A percentile compares a stretch with the other conserved stretches of the same genome.
phyloP scores from a whole-genome alignment of 371 early-diverging fungal species.

The Nematocida homosporus region DNA sequence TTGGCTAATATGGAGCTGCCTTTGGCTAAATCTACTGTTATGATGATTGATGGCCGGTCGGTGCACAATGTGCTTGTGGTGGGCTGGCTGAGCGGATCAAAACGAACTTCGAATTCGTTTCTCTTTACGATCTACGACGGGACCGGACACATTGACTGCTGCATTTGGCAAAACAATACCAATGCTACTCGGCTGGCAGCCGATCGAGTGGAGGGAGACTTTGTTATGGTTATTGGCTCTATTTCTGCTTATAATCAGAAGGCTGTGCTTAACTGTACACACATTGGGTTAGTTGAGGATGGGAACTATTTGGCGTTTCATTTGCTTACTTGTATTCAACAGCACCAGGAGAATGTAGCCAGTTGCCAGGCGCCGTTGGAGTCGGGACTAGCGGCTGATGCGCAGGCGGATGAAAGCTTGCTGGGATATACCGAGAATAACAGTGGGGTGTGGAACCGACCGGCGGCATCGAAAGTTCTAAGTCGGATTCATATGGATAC shows the following conservation, averaged over 20 bases:
- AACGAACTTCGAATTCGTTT: background rate
- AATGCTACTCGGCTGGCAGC: background rate
- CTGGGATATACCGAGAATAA: no score
- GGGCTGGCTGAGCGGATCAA: background rate
- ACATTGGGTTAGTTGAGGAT: background rate
- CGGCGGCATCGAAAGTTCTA: no score
- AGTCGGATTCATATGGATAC: background rate
- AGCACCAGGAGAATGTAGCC: background rate
- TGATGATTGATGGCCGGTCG: background rate
- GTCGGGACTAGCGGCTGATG: background rate
- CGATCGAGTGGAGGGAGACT: background rate
- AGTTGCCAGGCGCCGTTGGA: background rate
- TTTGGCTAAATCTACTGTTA: background rate
- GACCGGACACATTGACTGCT: conserved; percentile 18
- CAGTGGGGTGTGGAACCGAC: no score
- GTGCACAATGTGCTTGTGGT: background rate
- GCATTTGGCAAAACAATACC: background rate
- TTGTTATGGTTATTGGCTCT: conserved; percentile 9
- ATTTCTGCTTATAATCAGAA: background rate
- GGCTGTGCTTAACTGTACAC: background rate
- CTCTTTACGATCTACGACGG: conserved; percentile 26
- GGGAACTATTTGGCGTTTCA: conserved; percentile 46
- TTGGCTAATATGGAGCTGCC: background rate
- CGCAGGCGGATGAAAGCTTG: no score
- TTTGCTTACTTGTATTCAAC: conserved; percentile 5